A percentile compares a stretch with the other conserved stretches of the same genome.
Evolutionary conservation across 176 grass and related monocot genomes (phyloP).

Genomic region (Ampelocalamus luodianensis): DNA sequence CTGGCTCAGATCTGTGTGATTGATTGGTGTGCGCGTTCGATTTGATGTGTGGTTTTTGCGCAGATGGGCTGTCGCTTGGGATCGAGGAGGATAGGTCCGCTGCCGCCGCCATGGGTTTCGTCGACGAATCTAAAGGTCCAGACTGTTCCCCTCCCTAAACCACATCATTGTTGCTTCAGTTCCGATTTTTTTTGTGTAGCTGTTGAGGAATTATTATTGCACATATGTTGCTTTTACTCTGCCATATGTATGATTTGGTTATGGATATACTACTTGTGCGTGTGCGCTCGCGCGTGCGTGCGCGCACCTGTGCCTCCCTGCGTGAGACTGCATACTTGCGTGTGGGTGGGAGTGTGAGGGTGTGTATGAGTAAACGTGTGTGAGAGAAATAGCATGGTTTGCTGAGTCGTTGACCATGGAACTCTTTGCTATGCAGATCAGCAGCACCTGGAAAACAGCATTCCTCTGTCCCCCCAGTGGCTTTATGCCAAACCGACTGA

Average conservation of each 20-base stretch:
- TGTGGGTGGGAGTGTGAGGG: constrained; percentile 21
- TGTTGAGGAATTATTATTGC: neutral
- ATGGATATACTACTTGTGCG: neutral
- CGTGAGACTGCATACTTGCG: neutral
- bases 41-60: constrained; percentile 52
- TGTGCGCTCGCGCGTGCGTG: neutral
- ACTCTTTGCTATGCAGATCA: constrained; percentile 67
- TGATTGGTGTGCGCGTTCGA: constrained; percentile 27
- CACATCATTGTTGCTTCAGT: neutral
- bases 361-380: neutral
- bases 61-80: constrained; percentile 75
- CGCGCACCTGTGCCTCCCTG: neutral
- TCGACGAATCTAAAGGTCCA: constrained; percentile 86
- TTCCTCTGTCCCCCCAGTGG: constrained; percentile 98
- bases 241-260: constrained; percentile 1
- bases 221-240: neutral
- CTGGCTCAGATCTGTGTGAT: constrained; percentile 39
- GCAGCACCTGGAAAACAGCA: constrained; percentile 71
- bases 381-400: constrained; percentile 17
- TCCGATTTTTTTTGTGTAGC: neutral
- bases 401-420: constrained; percentile 42
- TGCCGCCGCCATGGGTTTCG: constrained; percentile 69
- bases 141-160: neutral
- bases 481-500: constrained; percentile 87
- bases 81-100: constrained; percentile 76